Conservation (phyloP, 169 alveolate species). For the Cyclospora cayetanensis region DNA sequence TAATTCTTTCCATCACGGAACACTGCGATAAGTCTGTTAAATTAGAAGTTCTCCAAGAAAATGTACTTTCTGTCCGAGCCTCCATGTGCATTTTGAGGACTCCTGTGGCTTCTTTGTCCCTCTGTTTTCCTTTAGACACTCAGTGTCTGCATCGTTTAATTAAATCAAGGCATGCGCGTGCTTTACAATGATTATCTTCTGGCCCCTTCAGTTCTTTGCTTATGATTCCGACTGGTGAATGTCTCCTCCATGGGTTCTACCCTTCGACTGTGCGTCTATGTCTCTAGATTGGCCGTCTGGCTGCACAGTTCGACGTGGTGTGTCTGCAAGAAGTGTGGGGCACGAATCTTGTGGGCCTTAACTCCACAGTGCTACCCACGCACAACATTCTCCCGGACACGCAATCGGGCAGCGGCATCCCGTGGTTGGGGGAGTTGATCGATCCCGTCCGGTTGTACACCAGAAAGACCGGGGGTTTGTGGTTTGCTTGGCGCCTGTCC, state of each 20-base stretch:
- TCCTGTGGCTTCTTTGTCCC: neutral
- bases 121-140: neutral
- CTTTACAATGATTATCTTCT: neutral
- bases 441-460: constrained; percentile 60
- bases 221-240: neutral
- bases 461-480: constrained; percentile 70
- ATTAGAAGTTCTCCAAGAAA: neutral
- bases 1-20: neutral
- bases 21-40: no score
- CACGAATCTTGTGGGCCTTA: constrained; percentile 61
- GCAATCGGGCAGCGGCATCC: neutral
- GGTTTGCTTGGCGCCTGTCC: constrained; percentile 69
- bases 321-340: constrained; percentile 76
- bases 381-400: constrained; percentile 72
- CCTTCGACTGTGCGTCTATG: neutral
- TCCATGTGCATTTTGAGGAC: neutral
- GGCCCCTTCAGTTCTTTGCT: neutral
- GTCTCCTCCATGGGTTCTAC: neutral
- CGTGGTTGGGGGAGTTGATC: constrained; percentile 21
- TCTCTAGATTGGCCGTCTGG: constrained; percentile 53
- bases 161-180: neutral
- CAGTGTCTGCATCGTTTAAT: neutral
- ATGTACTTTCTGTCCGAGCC: neutral
- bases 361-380: constrained; percentile 46
- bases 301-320: constrained; percentile 66